A percentile compares a stretch with the other conserved stretches of the same genome.
Conservation (phyloP, 2,329 filamentous ascomycete species). For the Cercospora sp. region DNA sequence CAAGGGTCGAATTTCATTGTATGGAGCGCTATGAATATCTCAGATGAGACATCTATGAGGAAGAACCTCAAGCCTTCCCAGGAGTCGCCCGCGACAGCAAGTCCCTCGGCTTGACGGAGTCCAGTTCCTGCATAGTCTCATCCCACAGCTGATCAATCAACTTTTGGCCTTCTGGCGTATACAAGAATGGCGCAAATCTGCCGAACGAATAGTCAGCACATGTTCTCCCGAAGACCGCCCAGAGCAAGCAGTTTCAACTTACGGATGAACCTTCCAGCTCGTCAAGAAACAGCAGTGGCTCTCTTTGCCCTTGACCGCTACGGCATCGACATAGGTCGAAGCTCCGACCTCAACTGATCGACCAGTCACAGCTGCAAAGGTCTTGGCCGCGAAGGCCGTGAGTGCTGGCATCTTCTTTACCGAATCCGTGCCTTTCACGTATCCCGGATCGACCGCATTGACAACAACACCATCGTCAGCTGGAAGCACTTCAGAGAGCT, state of each 20-base stretch:
- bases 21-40: neutral
- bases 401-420: constrained; percentile 11
- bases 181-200: neutral
- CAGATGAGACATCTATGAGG: neutral
- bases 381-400: neutral
- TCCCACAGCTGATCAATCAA: neutral
- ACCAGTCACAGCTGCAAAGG: constrained; percentile 10
- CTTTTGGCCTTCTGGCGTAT: neutral
- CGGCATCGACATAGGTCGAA: constrained; percentile 19
- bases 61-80: neutral
- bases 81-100: neutral
- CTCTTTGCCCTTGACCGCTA: constrained; percentile 16
- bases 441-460: constrained; percentile 20
- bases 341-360: constrained; percentile 12
- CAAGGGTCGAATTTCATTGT: neutral
- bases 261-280: constrained; percentile 15
- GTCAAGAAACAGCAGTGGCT: constrained; percentile 19
- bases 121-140: constrained; percentile 2
- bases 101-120: neutral
- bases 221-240: no score
- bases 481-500: constrained; percentile 11
- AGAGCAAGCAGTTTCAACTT: neutral
- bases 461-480: constrained; percentile 13
- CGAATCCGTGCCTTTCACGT: constrained; percentile 14
- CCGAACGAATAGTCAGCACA: neutral